Evolutionary conservation across 352 stramenopile species (phyloP), one percentile per base, ranked within the genome.

Genomic region (Globisporangium canariense): DNA sequence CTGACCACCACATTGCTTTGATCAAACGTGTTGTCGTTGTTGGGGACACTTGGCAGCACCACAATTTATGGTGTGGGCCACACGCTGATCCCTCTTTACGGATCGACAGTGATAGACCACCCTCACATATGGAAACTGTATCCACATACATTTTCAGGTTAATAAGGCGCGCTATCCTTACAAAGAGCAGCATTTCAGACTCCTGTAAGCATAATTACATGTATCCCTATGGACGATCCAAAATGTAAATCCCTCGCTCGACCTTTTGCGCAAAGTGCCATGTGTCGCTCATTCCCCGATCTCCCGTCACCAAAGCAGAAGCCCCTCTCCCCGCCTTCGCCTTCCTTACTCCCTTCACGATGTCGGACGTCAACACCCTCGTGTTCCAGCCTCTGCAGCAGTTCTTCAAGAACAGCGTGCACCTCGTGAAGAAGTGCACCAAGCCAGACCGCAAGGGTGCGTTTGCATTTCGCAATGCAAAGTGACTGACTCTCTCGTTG

Each of bases 351-450:
- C 34, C 3, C 34, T 40, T 13, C 36, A 74, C 54, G 66, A 95
- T 95, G 87, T 95, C 87, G 69, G 87, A 95, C 85, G 81, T 94
- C 72, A 95, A 95, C 79, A 77, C 85, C 53, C 83, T 95, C 74
- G 87, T 99, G 59, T 98, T 99, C 75, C 88, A 98, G 75, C 96
- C 97, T 20, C 79, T 99, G 65, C 91, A 96, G 69, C 81, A 98
- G 83, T 99, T 99, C 72, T 87, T 93, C 70, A 98, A 98, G 87
- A 98, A 99, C 81, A 98, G 89, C 64, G 75, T 98, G 45, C 93
- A 99, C 80, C 89, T 99, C 53, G 87, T 99, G 46, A 99, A 99
- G 82, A 99, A 98, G 81, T 99, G 97, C 81, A 99, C 96, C 76
- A 99, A 99, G 84, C 96, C 97, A 58, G 96, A 99, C 86, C 83